These are phyloP conservation scores for Pichia norvegensis DNA, from an alignment of 1,139 yeast species.

Conservation along the genomic window DNA sequence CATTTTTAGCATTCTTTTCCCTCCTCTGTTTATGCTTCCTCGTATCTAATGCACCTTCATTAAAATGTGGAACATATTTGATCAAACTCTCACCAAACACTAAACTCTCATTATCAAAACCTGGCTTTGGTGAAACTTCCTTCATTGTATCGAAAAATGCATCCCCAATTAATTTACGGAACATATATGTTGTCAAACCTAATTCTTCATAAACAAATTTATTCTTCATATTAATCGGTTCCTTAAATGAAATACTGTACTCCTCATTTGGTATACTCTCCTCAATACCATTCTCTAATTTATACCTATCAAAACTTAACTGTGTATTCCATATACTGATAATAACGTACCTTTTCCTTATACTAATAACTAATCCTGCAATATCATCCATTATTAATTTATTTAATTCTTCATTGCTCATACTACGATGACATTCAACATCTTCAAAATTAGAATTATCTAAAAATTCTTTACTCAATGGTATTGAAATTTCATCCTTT, in stretches of 20 bases:
- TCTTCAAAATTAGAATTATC: conserved; percentile 10
- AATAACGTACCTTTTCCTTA: conserved; percentile 45
- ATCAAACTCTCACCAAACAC: conserved; percentile 2
- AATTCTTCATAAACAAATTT: conserved; percentile 8
- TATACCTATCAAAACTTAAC: conserved; percentile 30
- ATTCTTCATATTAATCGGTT: conserved; percentile 6
- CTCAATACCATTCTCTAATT: conserved; percentile 7
- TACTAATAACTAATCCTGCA: conserved; percentile 45
- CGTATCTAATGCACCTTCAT: conserved; percentile 1
- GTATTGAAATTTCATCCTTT: conserved; percentile 1
- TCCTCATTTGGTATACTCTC: conserved; percentile 5
- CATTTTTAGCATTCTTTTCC: not conserved
- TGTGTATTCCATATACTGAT: conserved; percentile 50
- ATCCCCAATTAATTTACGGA: conserved; percentile 44
- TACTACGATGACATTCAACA: not conserved
- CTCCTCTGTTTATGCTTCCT: conserved; percentile 3
- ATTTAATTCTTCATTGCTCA: conserved; percentile 9
- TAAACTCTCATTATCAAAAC: not conserved
- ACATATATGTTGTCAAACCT: conserved; percentile 37
- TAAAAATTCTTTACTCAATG: conserved; percentile 4
- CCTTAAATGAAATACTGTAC: conserved; percentile 4
- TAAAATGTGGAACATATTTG: conserved; percentile 10
- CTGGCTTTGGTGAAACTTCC: conserved; percentile 4
- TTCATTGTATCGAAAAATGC: conserved; percentile 5
- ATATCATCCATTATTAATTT: conserved; percentile 32